These are phyloP conservation scores for Salix koriyanagi DNA, from an alignment of 345 rosid genomes.

Conservation along the genomic window DNA sequence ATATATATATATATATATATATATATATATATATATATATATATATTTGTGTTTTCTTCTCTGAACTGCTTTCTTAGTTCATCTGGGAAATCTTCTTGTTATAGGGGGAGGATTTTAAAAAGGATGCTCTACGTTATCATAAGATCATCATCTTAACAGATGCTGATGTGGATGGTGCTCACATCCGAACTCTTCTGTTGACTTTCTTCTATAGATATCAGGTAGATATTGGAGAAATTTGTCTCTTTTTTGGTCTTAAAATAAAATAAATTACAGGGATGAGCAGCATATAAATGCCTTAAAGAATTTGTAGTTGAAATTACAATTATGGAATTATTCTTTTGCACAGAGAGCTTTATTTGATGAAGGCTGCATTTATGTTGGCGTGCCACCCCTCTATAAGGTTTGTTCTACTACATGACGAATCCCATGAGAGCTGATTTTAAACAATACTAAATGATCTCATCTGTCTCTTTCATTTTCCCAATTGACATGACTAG, in stretches of 20 bases:
- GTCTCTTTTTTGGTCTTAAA: not conserved
- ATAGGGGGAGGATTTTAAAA: slow-evolving; percentile 91
- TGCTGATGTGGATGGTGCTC: slow-evolving; percentile 99
- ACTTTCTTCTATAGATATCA: slow-evolving; percentile 98
- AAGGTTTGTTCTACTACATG: slow-evolving; percentile 45
- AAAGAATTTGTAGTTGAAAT: not conserved
- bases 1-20: not conserved
- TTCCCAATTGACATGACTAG: slow-evolving; percentile 35
- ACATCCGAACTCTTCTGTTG: slow-evolving; percentile 82
- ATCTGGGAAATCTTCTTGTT: slow-evolving; percentile 13
- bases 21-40: not conserved
- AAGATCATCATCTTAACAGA: slow-evolving; percentile 95
- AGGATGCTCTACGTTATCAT: slow-evolving; percentile 82
- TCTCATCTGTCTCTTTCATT: not conserved
- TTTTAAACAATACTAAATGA: not conserved
- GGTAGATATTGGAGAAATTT: slow-evolving; percentile 39
- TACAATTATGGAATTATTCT: slow-evolving; percentile 17
- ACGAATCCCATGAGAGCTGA: not conserved
- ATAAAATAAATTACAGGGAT: not conserved
- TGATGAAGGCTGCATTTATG: slow-evolving; percentile 88
- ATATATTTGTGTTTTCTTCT: not conserved
- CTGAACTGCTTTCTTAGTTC: slow-evolving; percentile 10
- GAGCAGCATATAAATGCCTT: not conserved
- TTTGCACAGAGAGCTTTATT: slow-evolving; percentile 73
- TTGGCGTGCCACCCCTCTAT: slow-evolving; percentile 97